Base-by-base conservation (phyloP, 169 alveolate species). In the Plasmodium adleri region DNA sequence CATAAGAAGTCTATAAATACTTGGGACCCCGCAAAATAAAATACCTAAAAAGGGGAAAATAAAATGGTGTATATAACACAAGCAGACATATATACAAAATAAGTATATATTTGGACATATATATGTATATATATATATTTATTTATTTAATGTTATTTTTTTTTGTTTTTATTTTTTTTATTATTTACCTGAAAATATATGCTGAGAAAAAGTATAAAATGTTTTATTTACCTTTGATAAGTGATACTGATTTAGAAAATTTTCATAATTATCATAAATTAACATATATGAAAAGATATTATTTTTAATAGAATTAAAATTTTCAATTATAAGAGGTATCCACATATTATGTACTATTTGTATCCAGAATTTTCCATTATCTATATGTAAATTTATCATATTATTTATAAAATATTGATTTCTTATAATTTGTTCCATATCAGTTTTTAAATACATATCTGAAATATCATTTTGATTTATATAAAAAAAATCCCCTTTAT, bases 291-390 rank as follows among this genome's bases (percentile, higher is more conserved):
- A 83, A 56, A 39, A 83, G 70, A 83, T 68, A 15, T 78, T 58
- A 17, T 43, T 54, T 13, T 72, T 70, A 3, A 54, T 54, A 63
- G 73, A 67, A 60, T 68, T 68, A 52, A 68, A 67, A 9, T 43
- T 54, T 39, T 83, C 60, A 47, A 83, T 54, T n/a, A 62, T 47
- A 17, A 83, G 74, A n/a, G 91, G 85, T 13, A 83, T 83, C 91
- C 91, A 83, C 52, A 83, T 70, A 60, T 83, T 83, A 62, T 83
- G 91, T 15, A 83, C 74, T 26, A 83, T n/a, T 45, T 67, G 91
- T 52, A 83, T 60, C 91, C 91, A 83, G 8, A 83, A 83, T 50
- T 83, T 83, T 60, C 85, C 91, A 70, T 68, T 83, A 63, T 83
- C 83, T 24, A 83, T 83, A 28, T 83, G 72, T 50, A 83, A 32